Conservation (phyloP, 306 rosid genomes). For the Cucumis melo region DNA sequence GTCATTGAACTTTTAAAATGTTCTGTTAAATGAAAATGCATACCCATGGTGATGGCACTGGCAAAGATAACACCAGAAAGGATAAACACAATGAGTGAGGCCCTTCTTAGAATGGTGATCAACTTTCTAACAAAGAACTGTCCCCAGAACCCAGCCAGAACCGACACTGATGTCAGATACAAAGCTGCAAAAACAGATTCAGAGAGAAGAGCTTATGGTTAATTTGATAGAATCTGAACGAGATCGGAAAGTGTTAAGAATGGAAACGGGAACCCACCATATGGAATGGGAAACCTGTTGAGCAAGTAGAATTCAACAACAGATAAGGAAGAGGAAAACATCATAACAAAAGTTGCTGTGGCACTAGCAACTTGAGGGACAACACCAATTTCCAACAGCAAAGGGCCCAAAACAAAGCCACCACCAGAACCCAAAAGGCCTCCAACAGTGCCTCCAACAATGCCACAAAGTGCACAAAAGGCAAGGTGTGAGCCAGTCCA, state of each 20-base stretch:
- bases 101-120: conserved; percentile 40
- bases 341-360: conserved; percentile 87
- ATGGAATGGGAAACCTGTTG: conserved; percentile 77
- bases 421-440: conserved; percentile 90
- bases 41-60: conserved; percentile 87
- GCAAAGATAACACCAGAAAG: conserved; percentile 81
- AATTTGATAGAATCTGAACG: not conserved
- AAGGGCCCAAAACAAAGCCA: conserved; percentile 77
- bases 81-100: conserved; percentile 67
- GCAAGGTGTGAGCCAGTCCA: conserved; percentile 49
- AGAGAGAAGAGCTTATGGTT: not conserved
- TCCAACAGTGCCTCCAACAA: conserved; percentile 72
- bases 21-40: not conserved
- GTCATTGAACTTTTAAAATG: not conserved
- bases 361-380: conserved; percentile 94
- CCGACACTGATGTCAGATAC: conserved; percentile 47
- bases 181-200: conserved; percentile 38
- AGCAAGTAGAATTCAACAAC: conserved; percentile 79
- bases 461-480: conserved; percentile 72
- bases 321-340: conserved; percentile 73
- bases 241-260: not conserved
- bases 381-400: conserved; percentile 84
- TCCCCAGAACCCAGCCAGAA: conserved; percentile 83
- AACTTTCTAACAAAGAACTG: conserved; percentile 53
- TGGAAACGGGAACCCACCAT: conserved; percentile 29